Conservation (phyloP, 345 rosid genomes). For the Gossypium raimondii region DNA sequence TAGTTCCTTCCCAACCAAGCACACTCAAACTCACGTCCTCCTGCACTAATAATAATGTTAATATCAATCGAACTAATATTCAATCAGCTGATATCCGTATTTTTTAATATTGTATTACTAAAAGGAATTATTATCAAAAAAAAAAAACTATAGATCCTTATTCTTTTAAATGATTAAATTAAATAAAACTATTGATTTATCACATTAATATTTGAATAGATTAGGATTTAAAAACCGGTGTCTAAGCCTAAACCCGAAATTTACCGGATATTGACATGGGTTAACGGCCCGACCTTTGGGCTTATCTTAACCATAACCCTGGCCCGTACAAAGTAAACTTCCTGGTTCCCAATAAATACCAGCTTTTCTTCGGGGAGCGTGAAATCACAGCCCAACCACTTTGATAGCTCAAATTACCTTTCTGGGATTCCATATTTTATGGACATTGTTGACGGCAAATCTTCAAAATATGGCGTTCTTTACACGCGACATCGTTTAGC, state of each 20-base stretch:
- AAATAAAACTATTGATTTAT: no score
- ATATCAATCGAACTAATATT: no score
- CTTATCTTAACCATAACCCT: neutral
- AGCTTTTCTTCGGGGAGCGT: neutral
- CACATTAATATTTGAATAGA: no score
- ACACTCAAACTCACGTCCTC: no score
- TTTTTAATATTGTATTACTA: no score
- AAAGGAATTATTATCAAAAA: no score
- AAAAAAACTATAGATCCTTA: no score
- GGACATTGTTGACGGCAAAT: neutral
- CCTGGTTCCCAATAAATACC: neutral
- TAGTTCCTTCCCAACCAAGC: rapidly evolving
- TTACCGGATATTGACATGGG: neutral
- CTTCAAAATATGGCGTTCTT: neutral
- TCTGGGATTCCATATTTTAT: neutral
- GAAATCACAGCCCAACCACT: constrained; percentile 3
- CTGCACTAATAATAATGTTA: rapidly evolving
- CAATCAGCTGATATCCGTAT: no score
- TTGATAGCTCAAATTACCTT: neutral
- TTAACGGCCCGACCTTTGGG: neutral
- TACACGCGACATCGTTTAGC: constrained; percentile 2
- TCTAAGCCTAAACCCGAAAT: neutral
- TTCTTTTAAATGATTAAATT: no score
- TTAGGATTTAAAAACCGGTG: neutral
- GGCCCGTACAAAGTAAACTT: neutral